Conservation (phyloP, 805 yeast genomes). For the Wickerhamomyces canadensis region DNA sequence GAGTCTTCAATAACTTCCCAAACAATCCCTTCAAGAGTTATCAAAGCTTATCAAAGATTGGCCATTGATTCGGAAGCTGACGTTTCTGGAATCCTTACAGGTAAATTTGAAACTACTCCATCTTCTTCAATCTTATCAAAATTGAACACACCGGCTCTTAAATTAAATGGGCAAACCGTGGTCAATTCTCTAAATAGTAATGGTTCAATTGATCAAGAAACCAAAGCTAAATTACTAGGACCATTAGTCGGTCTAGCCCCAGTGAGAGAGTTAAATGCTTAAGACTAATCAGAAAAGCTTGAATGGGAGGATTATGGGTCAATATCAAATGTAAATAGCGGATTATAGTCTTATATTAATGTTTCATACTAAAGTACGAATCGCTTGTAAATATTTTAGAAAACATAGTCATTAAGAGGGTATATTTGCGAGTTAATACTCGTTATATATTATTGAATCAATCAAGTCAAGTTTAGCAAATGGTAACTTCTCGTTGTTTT, state of each 20-base stretch:
- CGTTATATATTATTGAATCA: conserved; percentile 21
- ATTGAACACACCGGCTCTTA: conserved; percentile 15
- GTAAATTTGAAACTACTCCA: conserved; percentile 7
- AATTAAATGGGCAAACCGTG: conserved; percentile 22
- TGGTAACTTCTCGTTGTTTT: conserved; percentile 16
- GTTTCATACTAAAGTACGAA: too few relatives aligned
- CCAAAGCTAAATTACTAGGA: conserved; percentile 20
- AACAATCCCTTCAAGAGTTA: conserved; percentile 15
- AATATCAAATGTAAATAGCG: conserved; percentile 1
- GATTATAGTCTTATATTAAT: background rate
- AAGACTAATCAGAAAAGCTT: background rate
- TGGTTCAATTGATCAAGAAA: conserved; percentile 12
- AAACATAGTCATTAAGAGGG: background rate
- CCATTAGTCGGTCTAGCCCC: conserved; percentile 25
- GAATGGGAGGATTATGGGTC: too few relatives aligned
- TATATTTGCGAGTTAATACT: conserved; percentile 1
- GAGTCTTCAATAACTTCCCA: conserved; percentile 18
- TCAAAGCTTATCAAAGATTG: conserved; percentile 17
- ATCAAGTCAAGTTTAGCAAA: conserved; percentile 21
- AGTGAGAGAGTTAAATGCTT: conserved; percentile 18
- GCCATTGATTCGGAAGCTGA: conserved; percentile 10
- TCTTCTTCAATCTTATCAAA: conserved; percentile 3
- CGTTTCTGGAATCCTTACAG: conserved; percentile 15
- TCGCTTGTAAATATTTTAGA: background rate
- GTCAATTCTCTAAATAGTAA: conserved; percentile 23